A percentile compares a stretch with the other conserved stretches of the same genome.
Evolutionary conservation across 2,329 filamentous ascomycete species (phyloP).

Genomic region (Tolypocladium amazonense): DNA sequence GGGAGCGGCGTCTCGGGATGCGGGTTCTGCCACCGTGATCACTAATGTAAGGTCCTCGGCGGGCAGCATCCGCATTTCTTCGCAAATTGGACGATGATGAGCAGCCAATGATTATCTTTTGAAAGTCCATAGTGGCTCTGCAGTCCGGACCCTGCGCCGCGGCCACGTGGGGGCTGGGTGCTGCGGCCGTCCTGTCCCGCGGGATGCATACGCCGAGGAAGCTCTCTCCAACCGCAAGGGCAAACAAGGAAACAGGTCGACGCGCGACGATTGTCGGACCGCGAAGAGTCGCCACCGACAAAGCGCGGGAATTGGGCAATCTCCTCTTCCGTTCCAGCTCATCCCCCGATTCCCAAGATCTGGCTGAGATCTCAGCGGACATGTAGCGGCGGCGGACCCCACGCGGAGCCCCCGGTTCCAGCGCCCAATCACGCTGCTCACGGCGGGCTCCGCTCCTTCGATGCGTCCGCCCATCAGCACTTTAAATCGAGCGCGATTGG

Average conservation of each 20-base stretch:
- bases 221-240: background rate
- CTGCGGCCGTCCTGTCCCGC: background rate
- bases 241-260: background rate
- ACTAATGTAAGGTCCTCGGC: background rate
- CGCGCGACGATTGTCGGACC: background rate
- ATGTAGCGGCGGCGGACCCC: background rate
- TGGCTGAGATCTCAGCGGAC: background rate
- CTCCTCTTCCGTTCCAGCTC: background rate
- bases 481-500: background rate
- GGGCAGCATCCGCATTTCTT: background rate
- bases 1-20: background rate
- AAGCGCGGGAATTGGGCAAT: background rate
- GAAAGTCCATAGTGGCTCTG: background rate
- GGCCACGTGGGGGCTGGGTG: background rate
- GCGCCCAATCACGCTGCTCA: background rate
- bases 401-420: background rate
- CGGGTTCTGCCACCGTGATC: background rate
- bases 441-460: background rate
- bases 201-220: background rate
- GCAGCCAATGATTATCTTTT: background rate
- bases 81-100: background rate
- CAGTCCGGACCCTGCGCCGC: background rate
- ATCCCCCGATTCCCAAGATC: background rate
- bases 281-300: background rate
- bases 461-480: background rate